A percentile compares a stretch with the other conserved stretches of the same genome.
These are phyloP conservation scores for Pyrenophora teres DNA, from an alignment of 2,329 filamentous ascomycete genomes.

Conservation along the genomic window DNA sequence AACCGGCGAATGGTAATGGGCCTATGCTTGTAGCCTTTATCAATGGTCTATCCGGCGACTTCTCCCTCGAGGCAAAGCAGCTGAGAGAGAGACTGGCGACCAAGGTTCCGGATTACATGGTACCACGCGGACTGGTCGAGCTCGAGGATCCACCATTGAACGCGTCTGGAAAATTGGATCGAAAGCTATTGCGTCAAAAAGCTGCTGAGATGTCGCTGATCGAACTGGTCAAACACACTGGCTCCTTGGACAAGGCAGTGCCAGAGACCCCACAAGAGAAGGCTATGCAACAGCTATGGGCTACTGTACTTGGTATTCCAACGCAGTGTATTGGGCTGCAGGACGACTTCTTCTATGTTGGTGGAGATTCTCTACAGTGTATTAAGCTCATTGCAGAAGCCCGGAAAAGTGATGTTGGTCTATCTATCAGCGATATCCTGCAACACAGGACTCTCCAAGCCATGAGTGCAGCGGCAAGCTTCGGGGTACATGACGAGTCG, in stretches of 20 bases:
- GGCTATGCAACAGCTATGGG: constrained; percentile 1
- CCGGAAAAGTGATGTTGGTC: not conserved
- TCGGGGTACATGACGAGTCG: not conserved
- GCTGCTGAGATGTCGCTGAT: not conserved
- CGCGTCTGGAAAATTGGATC: constrained; percentile 6
- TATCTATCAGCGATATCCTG: constrained; percentile 3
- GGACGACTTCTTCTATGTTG: constrained; percentile 4
- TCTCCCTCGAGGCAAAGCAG: not conserved
- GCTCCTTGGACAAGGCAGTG: constrained; percentile 1
- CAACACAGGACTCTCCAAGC: not conserved
- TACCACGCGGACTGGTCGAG: constrained; percentile 7
- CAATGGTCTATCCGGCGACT: not conserved
- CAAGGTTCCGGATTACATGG: constrained; percentile 1
- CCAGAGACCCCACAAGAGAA: constrained; percentile 2
- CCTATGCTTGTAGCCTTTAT: constrained; percentile 4
- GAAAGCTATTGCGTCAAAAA: constrained; percentile 1
- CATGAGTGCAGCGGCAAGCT: constrained; percentile 5
- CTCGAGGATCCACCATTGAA: constrained; percentile 3
- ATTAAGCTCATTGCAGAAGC: constrained; percentile 8
- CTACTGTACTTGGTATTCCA: constrained; percentile 1
- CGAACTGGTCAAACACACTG: constrained; percentile 2
- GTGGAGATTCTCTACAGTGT: constrained; percentile 5
- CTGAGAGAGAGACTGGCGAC: not conserved
- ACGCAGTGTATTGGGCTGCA: constrained; percentile 3
- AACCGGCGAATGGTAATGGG: not conserved